These are phyloP conservation scores for Colletotrichum ledebouriae DNA, from an alignment of 2,329 filamentous ascomycete genomes.

Conservation along the genomic window DNA sequence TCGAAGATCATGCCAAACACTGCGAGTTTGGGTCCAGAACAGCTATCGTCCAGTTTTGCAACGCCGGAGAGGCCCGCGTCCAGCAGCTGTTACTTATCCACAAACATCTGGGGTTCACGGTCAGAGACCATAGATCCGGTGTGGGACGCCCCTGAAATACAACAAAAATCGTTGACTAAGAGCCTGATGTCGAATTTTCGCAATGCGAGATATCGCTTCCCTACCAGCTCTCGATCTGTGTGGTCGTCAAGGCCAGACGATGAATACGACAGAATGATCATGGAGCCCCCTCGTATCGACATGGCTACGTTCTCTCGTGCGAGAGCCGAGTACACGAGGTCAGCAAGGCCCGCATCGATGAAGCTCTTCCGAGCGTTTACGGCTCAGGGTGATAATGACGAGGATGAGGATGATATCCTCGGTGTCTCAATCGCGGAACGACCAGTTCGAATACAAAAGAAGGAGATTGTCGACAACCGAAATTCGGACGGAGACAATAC, in stretches of 20 bases:
- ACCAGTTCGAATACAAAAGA: background rate
- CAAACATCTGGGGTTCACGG: slow-evolving; percentile 38
- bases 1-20: background rate
- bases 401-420: slow-evolving; percentile 51
- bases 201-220: slow-evolving; percentile 35
- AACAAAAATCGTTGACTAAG: slow-evolving; percentile 44
- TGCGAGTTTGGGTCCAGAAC: background rate
- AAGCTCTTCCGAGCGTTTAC: slow-evolving; percentile 29
- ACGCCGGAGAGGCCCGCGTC: slow-evolving; percentile 44
- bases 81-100: slow-evolving; percentile 34
- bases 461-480: background rate
- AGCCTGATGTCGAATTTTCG: slow-evolving; percentile 30
- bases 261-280: slow-evolving; percentile 15
- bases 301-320: slow-evolving; percentile 29
- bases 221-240: slow-evolving; percentile 34
- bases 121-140: slow-evolving; percentile 50
- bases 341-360: slow-evolving; percentile 31
- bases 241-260: slow-evolving; percentile 40
- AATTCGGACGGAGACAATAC: background rate
- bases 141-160: slow-evolving; percentile 56
- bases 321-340: slow-evolving; percentile 19
- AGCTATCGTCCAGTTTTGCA: slow-evolving; percentile 44
- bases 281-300: slow-evolving; percentile 14
- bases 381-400: slow-evolving; percentile 47
- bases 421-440: slow-evolving; percentile 25